Evolutionary conservation across 208 protist genomes (phyloP), one percentile per base, ranked within the genome.

Genomic region (Trypanosoma melophagium): DNA sequence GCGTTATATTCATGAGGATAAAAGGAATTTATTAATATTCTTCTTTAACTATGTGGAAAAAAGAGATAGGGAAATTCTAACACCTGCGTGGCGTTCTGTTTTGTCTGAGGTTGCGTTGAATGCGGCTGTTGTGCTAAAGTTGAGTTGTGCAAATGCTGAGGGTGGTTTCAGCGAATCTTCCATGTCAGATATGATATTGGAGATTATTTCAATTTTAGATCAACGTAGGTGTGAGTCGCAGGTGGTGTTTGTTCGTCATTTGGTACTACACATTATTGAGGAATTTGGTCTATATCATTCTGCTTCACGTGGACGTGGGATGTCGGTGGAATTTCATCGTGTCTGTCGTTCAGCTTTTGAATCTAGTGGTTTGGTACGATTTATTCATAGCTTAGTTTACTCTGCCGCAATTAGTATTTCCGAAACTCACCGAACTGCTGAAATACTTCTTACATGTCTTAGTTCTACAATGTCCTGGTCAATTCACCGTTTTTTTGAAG

Each of bases 251-350:
- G 42, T 59, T n/a, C 44, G 54, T 40, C 47, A 65, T 22, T 19
- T 77, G 3, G 49, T 66, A 13, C 16, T 71, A 59, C 63, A 82
- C 5, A 45, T 60, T 0, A 75, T 95, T 22, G 84, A 87, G 59
- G 89, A 95, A 70, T 91, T 92, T 62, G 89, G 89, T 13, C 66
- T 95, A 5, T 95, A 81, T 60, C 77, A 77, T 66, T 52, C 47
- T 14, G 44, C 67, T 4, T 84, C 89, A 31, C 74, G 81, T 3
- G 80, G 82, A 52, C 82, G 86, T 4, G 83, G 83, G 17, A 62
- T 92, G 47, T 75, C 89, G 12, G 25, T 93, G 25, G 71, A 71
- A 5, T 60, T 80, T 54, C 86, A 95, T 68, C 74, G 81, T 25
- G 60, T 51, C 0, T 89, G 80, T 52, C 79, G 86, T 19, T 62